These are phyloP conservation scores for Pseudonitzschia delicatissima DNA, from an alignment of 108 stramenopile genomes.

Conservation along the genomic window DNA sequence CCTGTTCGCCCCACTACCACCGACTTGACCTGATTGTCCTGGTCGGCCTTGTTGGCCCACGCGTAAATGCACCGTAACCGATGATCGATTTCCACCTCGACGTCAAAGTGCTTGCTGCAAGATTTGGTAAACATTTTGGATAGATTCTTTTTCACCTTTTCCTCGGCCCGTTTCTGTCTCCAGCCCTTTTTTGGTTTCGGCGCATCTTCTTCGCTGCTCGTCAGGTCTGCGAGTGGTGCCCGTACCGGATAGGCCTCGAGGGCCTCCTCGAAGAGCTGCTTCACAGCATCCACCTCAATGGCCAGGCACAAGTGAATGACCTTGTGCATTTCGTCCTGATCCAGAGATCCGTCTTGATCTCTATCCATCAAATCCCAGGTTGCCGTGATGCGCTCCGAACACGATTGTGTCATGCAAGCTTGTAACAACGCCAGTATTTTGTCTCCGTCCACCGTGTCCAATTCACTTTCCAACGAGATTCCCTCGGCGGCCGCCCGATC, in stretches of 20 bases:
- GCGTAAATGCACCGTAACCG: slow-evolving; percentile 86
- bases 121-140: slow-evolving; percentile 52
- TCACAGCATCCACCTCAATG: slow-evolving; percentile 56
- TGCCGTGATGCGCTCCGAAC: slow-evolving; percentile 53
- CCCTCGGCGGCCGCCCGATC: slow-evolving; percentile 73
- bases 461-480: slow-evolving; percentile 19
- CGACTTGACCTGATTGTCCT: slow-evolving; percentile 71
- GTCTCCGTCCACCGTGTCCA: slow-evolving; percentile 7
- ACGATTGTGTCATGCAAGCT: slow-evolving; percentile 39
- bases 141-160: slow-evolving; percentile 48
- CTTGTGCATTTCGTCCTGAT: slow-evolving; percentile 80
- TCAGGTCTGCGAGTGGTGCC: slow-evolving; percentile 3
- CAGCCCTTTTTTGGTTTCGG: slow-evolving; percentile 28
- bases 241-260: slow-evolving; percentile 26
- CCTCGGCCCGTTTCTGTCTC: slow-evolving; percentile 62
- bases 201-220: neutral
- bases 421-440: slow-evolving; percentile 36
- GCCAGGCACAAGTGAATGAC: slow-evolving; percentile 56
- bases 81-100: slow-evolving; percentile 85
- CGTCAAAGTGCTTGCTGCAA: slow-evolving; percentile 61
- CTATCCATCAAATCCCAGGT: slow-evolving; percentile 78
- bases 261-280: slow-evolving; percentile 33
- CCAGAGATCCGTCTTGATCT: slow-evolving; percentile 78
- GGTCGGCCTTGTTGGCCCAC: slow-evolving; percentile 87
- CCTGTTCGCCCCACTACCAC: slow-evolving; percentile 63